phyloP scores from a whole-genome alignment of 768 basidiomycete species.

The Leccinellum luteum region DNA sequence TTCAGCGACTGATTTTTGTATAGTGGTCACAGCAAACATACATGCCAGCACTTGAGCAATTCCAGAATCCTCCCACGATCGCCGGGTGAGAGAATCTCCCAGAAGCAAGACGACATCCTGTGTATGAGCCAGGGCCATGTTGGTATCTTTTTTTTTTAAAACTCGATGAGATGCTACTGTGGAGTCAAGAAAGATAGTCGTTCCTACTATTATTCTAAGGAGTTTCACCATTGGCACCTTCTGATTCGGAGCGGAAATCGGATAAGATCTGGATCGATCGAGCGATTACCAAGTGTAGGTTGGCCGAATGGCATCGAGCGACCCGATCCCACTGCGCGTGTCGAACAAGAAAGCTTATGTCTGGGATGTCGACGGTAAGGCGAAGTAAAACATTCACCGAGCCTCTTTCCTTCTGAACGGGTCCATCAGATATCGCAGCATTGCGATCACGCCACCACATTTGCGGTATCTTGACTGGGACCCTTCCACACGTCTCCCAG shows the following conservation, averaged over 20 bases:
- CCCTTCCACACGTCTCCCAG: conserved; percentile 90
- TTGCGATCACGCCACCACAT: conserved; percentile 80
- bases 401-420: neutral
- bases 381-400: neutral
- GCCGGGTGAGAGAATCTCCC: conserved; percentile 82
- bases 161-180: neutral
- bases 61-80: conserved; percentile 57
- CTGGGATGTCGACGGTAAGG: conserved; percentile 83
- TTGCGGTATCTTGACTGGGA: conserved; percentile 84
- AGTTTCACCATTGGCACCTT: no score
- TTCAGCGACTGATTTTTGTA: neutral
- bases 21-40: conserved; percentile 9
- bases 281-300: neutral
- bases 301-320: conserved; percentile 9
- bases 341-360: conserved; percentile 80
- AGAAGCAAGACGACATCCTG: conserved; percentile 73
- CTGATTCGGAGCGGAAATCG: conserved; percentile 21
- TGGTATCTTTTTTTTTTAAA: neutral
- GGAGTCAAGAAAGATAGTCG: no score
- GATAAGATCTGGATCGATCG: neutral
- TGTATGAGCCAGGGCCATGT: conserved; percentile 51
- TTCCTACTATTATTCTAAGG: no score
- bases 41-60: conserved; percentile 63
- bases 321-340: conserved; percentile 59
- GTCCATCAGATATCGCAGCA: conserved; percentile 64